Base-by-base conservation (phyloP, 345 rosid species). In the Eucalyptus grandis region DNA sequence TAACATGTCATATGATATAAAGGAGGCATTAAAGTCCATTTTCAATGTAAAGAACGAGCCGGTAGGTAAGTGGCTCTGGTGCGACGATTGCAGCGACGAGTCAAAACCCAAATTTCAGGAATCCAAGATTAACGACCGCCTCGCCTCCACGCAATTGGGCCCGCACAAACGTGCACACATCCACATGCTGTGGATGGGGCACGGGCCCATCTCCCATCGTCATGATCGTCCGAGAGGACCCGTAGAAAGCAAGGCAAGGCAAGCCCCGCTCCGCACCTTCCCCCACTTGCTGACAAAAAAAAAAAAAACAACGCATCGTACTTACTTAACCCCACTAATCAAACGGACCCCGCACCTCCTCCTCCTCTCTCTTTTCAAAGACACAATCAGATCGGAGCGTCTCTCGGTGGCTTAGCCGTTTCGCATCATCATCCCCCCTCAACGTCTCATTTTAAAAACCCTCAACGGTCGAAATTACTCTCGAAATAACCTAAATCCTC, bases 381-480 rank as follows among this genome's bases (percentile, higher is more conserved):
- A 6, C 47, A 0, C 16, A 4, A 40, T 77, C 85, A 77, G 27
- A 37, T 77, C 85, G 85, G 85, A 77, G 85, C 85, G 85, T 77
- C 85, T 2, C 44, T 11, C 82, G 82, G 62, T 3, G 62, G 62
- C 30, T 24, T 77, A 40, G 85, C 85, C 85, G 85, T 77, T 77
- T 77, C 85, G 30, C 47, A 77, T 69, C 83, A 27, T 30, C 67
- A 27, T 40, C 14, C 27, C 14, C 2, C 14, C 47, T 21, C 91
- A 95, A 96, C 99, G 98, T 94, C 93, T 91, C 93, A 88, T 91
- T 93, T 91, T 51, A 77, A 85, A 50, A 37, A 51, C 86, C 62
- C 90, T 90, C 93, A 97, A 98, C 99, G 99, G 98, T 96, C 97
- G 90, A 88, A 94, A 92, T 90, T 80, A 60, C 88, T 67, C 60